Evolutionary conservation across 176 grass and related monocot species (phyloP).

Genomic region (Metroxylon sagu): DNA sequence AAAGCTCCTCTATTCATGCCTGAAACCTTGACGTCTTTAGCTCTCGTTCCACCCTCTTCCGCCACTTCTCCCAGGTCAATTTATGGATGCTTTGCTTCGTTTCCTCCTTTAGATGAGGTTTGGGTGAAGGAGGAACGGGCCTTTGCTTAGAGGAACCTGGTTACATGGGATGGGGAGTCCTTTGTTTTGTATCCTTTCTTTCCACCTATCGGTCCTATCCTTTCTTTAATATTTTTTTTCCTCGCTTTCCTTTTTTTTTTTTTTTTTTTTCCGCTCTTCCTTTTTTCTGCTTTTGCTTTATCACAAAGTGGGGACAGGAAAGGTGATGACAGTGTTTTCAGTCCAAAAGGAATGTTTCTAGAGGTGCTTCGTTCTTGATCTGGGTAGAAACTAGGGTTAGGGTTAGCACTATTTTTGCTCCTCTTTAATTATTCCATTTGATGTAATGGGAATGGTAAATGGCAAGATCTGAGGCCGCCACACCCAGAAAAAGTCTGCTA

Average conservation of each 20-base stretch:
- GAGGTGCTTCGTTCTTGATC: background rate
- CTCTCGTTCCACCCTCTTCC: background rate
- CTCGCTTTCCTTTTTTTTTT: background rate
- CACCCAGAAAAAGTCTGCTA: too few species aligned
- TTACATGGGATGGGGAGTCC: conserved; percentile 3
- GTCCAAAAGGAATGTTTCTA: background rate
- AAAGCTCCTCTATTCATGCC: conserved; percentile 17
- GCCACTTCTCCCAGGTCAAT: background rate
- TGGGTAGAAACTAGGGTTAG: background rate
- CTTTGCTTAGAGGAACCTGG: conserved; percentile 3
- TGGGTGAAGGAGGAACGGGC: background rate
- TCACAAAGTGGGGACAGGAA: conserved; percentile 16
- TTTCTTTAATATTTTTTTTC: conserved; percentile 5
- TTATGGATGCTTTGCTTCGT: background rate
- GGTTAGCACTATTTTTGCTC: background rate
- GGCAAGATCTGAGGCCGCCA: too few species aligned
- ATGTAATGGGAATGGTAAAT: too few species aligned
- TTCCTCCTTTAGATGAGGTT: background rate
- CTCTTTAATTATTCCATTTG: background rate
- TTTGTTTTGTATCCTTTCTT: conserved; percentile 11
- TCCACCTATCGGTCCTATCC: background rate
- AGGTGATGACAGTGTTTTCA: conserved; percentile 7
- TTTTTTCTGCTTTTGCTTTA: conserved; percentile 18
- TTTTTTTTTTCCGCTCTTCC: background rate
- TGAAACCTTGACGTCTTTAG: background rate